Conservation (phyloP, 2,329 filamentous ascomycete genomes). For the Pyrenophora teres region DNA sequence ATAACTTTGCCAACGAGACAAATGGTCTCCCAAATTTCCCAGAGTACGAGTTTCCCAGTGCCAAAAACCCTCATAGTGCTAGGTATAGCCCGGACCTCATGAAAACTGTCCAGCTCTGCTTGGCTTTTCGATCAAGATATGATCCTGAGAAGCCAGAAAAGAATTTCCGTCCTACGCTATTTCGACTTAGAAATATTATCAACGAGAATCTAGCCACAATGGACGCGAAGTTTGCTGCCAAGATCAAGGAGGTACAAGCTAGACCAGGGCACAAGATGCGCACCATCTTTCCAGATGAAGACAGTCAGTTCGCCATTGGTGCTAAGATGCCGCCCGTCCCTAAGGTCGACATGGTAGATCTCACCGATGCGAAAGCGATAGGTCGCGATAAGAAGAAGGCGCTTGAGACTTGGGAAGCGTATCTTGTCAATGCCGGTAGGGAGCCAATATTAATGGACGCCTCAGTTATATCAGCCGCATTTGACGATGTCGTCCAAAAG, state of each 20-base stretch:
- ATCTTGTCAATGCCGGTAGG: not conserved
- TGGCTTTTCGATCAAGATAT: not conserved
- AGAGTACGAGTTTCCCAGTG: not conserved
- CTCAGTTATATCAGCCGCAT: not conserved
- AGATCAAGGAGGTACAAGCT: not conserved
- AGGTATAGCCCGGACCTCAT: slow-evolving; percentile 1
- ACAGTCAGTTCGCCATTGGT: slow-evolving; percentile 1
- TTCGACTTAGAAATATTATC: not conserved
- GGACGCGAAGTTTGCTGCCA: not conserved
- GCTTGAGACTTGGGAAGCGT: not conserved
- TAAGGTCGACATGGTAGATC: not conserved
- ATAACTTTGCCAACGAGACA: not conserved
- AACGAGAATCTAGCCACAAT: not conserved
- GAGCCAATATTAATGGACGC: not conserved
- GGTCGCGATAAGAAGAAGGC: not conserved
- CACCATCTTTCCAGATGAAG: not conserved
- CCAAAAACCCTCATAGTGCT: not conserved
- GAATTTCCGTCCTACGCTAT: not conserved
- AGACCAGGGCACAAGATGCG: not conserved
- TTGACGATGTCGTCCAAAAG: not conserved
- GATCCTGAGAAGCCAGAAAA: not conserved
- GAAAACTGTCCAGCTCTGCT: not conserved
- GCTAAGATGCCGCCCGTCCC: not conserved
- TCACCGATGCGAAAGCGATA: not conserved
- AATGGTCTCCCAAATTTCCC: not conserved